Evolutionary conservation across 2,329 filamentous ascomycete genomes (phyloP), one percentile per base, ranked within the genome.

Genomic region (Colletotrichum ledebouriae): DNA sequence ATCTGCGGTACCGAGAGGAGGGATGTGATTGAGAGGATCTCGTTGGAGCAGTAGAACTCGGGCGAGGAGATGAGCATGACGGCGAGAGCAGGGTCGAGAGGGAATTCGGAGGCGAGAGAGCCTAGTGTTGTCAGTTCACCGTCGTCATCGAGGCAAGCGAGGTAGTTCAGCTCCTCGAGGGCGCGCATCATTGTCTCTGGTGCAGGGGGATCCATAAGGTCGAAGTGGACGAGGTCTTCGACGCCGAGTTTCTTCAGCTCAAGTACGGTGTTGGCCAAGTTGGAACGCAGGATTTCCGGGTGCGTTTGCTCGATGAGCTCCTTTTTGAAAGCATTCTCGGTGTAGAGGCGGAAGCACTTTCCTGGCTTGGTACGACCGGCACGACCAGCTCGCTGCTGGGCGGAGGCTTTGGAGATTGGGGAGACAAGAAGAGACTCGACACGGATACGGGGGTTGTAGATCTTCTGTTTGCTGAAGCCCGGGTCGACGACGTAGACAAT

Each of bases 401-500:
- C 96, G 1, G 96, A 98, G 25, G 96, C 96, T 80, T 98, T 98
- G 67, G 94, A 98, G 73, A 99, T 98, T 22, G 96, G 94, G 3
- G 96, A 98, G 5, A 99, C 95, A n/a, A 99, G 86, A 7, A 99
- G 87, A 1, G 96, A 98, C 81, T 99, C 96, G 72, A 99, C 94
- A 79, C 96, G 90, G 74, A 97, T 97, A 70, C 96, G 90, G 22
- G 96, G 95, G 80, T 99, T 98, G 85, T 98, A 99, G 71, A 98
- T 96, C 82, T 98, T 99, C 77, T 99, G 96, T 84, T 99, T 99
- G 83, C 94, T 97, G 84, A 99, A 99, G 41, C 96, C 96, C 2
- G 96, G 95, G 76, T 99, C 96, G n/a, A 99, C 95, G 39, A 99
- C 96, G 76, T 98, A 99, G 41, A 99, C 96, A 71, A 99, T 99